Base-by-base conservation (phyloP, 805 yeast genomes). In the Metschnikowia baotianmanensis region DNA sequence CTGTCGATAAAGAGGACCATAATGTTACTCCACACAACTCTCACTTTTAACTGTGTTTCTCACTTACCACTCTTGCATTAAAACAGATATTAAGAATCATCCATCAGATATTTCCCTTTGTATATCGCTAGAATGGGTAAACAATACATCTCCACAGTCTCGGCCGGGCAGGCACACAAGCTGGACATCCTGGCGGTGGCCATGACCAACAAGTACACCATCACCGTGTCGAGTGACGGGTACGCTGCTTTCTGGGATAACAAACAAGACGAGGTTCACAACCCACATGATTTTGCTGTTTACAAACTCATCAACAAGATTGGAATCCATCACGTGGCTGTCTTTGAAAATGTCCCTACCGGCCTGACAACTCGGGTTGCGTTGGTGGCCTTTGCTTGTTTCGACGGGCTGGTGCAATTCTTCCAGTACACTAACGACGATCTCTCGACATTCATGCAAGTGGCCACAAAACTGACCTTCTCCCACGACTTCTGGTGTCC, bases 141-240 rank as follows among this genome's bases (percentile, higher is more conserved):
- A 45, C 80, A 77, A 51, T 78, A 76, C 52, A 83, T 86, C 30
- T 69, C 86, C 10, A 82, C 90, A 4, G 78, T 78, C 2, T 74
- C 72, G 25, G 80, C 78, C 6, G 82, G 86, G 1, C 67, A 71
- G 34, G 87, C 88, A 0, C 96, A 89, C 51, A 61, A 67, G 17
- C 80, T 87, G 50, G 98, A 93, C 55, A 79, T 93, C 10, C 78
- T 75, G 52, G 82, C 80, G 5, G 78, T 90, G 6, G 77, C 76
- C 1, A 64, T 84, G 10, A 67, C 83, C 20, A 73, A 74, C 36
- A 77, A 76, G 15, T 84, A 71, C 63, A 87, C 97, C 0, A 67
- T 88, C 12, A 79, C 97, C 0, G 82, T 81, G 12, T 80, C 95
- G 9, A 87, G 95, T 6, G 98, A 91, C 61, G 97, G 98, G 3